Conservation (phyloP, 208 protist genomes). For the Crithidia bombi region DNA sequence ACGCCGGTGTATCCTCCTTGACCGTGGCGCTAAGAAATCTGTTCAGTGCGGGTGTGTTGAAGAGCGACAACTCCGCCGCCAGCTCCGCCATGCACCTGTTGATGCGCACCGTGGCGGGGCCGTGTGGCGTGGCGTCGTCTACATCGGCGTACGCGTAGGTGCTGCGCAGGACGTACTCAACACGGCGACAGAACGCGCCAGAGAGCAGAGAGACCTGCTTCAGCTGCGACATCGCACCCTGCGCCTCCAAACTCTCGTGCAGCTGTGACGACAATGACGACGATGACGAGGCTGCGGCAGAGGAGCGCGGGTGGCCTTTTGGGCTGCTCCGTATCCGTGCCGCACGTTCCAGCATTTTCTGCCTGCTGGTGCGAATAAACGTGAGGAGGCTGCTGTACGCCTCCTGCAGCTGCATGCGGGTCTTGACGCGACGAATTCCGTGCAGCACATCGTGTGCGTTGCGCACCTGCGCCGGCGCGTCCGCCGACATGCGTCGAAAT, state of each 20-base stretch:
- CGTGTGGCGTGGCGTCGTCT: constrained; percentile 19
- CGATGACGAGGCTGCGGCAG: neutral
- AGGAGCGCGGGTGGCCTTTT: neutral
- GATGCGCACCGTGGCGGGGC: constrained; percentile 16
- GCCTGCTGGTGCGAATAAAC: constrained; percentile 18
- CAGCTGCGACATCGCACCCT: constrained; percentile 28
- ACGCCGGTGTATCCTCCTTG: constrained; percentile 1
- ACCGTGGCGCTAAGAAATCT: neutral
- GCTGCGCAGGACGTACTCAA: constrained; percentile 35
- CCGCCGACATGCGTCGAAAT: neutral
- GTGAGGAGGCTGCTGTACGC: constrained; percentile 19
- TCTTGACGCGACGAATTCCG: constrained; percentile 31
- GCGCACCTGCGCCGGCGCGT: constrained; percentile 6
- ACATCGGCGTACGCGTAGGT: constrained; percentile 38
- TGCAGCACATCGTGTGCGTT: constrained; percentile 31
- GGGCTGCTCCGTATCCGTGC: constrained; percentile 14
- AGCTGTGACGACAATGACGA: no score
- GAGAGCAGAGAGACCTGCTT: constrained; percentile 41
- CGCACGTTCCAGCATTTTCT: constrained; percentile 21
- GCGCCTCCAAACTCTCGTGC: constrained; percentile 7
- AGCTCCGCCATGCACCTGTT: constrained; percentile 35
- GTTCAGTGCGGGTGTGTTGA: constrained; percentile 30
- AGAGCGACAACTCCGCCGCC: constrained; percentile 18
- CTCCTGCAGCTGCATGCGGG: constrained; percentile 33
- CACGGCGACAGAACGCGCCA: constrained; percentile 48